These are phyloP conservation scores for Phragmites australis DNA, from an alignment of 176 grass and related monocot species.

Conservation along the genomic window DNA sequence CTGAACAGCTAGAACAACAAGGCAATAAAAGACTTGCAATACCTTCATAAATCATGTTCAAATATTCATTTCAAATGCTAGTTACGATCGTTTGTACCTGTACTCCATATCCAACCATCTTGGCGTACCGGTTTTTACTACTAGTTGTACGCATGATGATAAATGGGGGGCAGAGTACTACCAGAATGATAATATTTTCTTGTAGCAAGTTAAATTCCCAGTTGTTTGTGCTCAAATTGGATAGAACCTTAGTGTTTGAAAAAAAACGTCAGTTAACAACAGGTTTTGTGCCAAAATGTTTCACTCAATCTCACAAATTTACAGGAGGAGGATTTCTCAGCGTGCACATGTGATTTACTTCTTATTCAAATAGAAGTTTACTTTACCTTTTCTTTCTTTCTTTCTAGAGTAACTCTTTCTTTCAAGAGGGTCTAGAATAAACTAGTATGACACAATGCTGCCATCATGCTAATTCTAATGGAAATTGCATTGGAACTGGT, in stretches of 20 bases:
- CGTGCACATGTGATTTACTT: no score
- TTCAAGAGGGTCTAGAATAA: neutral
- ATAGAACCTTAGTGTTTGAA: neutral
- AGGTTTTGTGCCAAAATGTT: neutral
- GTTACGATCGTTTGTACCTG: neutral
- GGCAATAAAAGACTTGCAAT: constrained; percentile 7
- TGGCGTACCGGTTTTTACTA: neutral
- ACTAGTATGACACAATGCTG: neutral
- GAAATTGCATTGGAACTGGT: neutral
- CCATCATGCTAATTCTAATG: neutral
- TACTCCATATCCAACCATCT: constrained; percentile 1
- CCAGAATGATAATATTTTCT: neutral
- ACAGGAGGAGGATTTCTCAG: no score
- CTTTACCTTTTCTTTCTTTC: no score
- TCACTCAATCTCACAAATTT: neutral
- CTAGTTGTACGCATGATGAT: neutral
- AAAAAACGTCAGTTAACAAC: no score
- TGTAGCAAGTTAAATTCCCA: neutral
- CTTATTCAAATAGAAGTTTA: no score
- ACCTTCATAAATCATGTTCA: neutral
- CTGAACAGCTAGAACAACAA: neutral
- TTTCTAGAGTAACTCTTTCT: no score
- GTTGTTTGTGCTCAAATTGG: neutral
- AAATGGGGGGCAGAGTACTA: constrained; percentile 26
- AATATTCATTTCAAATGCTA: neutral